These are phyloP conservation scores for Letharia columbiana DNA, from an alignment of 495 filamentous ascomycete species.

Conservation along the genomic window DNA sequence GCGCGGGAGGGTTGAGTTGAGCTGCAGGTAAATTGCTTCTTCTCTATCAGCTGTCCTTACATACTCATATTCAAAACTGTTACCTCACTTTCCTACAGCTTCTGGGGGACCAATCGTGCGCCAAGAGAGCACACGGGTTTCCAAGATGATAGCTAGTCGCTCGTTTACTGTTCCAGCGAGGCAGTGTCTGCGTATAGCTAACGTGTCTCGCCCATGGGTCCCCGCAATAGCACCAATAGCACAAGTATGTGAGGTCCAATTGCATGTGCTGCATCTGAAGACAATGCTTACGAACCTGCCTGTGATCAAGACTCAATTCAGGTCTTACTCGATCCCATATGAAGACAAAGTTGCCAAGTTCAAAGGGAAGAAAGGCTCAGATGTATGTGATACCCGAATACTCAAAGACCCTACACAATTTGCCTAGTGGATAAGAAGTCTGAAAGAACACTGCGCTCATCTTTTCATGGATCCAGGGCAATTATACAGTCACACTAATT, in stretches of 20 bases:
- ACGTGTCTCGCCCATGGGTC: slow-evolving; percentile 39
- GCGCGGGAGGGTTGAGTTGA: not conserved
- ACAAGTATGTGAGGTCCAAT: slow-evolving; percentile 19
- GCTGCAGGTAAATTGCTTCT: not conserved
- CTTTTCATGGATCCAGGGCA: slow-evolving; percentile 51
- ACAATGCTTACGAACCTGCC: not conserved
- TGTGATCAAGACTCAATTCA: slow-evolving; percentile 25
- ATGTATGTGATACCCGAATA: slow-evolving; percentile 46
- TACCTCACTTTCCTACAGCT: not conserved
- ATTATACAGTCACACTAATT: slow-evolving; percentile 91
- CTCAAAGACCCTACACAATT: not conserved
- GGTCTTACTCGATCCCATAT: slow-evolving; percentile 44
- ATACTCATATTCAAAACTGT: not conserved
- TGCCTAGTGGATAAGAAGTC: no score
- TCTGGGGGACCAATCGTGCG: slow-evolving; percentile 4
- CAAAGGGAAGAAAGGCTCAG: slow-evolving; percentile 74
- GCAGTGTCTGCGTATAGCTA: slow-evolving; percentile 47
- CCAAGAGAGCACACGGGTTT: not conserved
- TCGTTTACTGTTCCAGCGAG: slow-evolving; percentile 46
- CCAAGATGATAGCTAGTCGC: slow-evolving; percentile 51
- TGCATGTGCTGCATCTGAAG: not conserved
- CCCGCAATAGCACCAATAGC: slow-evolving; percentile 46
- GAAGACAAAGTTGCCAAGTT: slow-evolving; percentile 84
- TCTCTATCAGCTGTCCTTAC: not conserved
- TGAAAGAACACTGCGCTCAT: slow-evolving; percentile 2